phyloP scores from a whole-genome alignment of 1,284 basidiomycete species.

The Heterobasidion occidentale region DNA sequence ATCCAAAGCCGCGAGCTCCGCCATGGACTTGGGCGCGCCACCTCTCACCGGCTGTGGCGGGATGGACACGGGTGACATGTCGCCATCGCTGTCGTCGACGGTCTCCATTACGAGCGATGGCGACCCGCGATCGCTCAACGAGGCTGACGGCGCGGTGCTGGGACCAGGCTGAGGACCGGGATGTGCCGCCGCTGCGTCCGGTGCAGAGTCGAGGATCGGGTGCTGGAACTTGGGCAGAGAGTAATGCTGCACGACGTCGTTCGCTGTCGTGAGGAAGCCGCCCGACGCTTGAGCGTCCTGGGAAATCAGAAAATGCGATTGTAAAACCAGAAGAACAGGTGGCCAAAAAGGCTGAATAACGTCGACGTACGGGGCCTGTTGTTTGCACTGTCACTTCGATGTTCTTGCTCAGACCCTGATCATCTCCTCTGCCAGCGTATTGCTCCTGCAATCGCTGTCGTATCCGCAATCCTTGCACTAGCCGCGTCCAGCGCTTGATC shows the following conservation, averaged over 20 bases:
- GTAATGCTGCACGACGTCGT: conserved; percentile 65
- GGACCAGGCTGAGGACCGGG: neutral
- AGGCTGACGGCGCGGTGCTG: conserved; percentile 1
- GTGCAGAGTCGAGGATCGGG: conserved; percentile 17
- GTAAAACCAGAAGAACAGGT: neutral
- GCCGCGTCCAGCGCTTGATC: conserved; percentile 83
- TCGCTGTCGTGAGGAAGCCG: conserved; percentile 63
- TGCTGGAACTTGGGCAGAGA: conserved; percentile 55
- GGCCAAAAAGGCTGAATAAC: neutral
- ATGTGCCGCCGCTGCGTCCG: conserved; percentile 4
- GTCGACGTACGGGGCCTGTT: neutral
- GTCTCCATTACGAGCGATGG: conserved; percentile 6
- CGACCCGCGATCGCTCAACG: neutral
- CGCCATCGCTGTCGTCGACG: conserved; percentile 23
- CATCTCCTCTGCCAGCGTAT: conserved; percentile 46
- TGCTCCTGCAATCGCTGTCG: conserved; percentile 76
- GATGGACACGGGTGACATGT: conserved; percentile 23
- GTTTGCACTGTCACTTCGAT: neutral
- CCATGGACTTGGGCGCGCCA: conserved; percentile 51
- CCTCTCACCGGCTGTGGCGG: conserved; percentile 9
- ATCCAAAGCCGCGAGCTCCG: conserved; percentile 49
- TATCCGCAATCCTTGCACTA: conserved; percentile 85
- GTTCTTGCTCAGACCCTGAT: neutral
- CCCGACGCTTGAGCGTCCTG: conserved; percentile 24
- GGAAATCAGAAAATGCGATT: neutral